Conservation (phyloP, 1,284 basidiomycete species). For the Cutaneotrichosporon cavernicola region DNA sequence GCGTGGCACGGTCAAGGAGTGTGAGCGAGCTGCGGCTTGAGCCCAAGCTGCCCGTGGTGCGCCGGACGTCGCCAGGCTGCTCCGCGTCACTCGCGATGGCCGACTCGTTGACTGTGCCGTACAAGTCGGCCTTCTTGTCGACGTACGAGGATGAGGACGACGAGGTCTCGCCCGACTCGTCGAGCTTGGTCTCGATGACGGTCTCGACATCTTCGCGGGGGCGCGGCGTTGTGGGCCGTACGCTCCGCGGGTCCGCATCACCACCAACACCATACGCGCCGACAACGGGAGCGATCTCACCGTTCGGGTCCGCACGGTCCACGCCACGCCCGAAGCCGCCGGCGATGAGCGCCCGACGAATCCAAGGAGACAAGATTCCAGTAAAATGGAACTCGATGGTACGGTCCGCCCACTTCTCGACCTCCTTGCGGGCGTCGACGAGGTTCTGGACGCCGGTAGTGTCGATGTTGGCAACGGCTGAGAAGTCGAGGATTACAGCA, state of each 20-base stretch:
- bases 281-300: constrained; percentile 72
- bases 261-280: constrained; percentile 50
- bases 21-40: constrained; percentile 27
- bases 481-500: constrained; percentile 90
- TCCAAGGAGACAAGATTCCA: constrained; percentile 85
- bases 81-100: constrained; percentile 16
- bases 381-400: constrained; percentile 68
- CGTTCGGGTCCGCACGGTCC: constrained; percentile 54
- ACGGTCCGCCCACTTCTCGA: constrained; percentile 81
- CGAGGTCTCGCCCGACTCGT: neutral
- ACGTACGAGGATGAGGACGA: neutral
- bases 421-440: constrained; percentile 79
- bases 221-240: constrained; percentile 15
- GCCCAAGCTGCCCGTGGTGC: constrained; percentile 13
- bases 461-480: constrained; percentile 63
- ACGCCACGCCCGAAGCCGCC: constrained; percentile 71
- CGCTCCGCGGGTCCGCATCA: constrained; percentile 25
- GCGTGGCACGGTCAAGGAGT: constrained; percentile 45
- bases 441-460: constrained; percentile 85
- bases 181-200: neutral
- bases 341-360: constrained; percentile 79
- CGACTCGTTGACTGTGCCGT: constrained; percentile 14
- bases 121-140: constrained; percentile 10
- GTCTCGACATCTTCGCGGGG: constrained; percentile 20
- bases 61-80: neutral